Percentiles rank a stretch among this genome's conserved stretches.
Evolutionary conservation across 305 asterid species (phyloP).

Genomic region (Solanum aculeatissimum): DNA sequence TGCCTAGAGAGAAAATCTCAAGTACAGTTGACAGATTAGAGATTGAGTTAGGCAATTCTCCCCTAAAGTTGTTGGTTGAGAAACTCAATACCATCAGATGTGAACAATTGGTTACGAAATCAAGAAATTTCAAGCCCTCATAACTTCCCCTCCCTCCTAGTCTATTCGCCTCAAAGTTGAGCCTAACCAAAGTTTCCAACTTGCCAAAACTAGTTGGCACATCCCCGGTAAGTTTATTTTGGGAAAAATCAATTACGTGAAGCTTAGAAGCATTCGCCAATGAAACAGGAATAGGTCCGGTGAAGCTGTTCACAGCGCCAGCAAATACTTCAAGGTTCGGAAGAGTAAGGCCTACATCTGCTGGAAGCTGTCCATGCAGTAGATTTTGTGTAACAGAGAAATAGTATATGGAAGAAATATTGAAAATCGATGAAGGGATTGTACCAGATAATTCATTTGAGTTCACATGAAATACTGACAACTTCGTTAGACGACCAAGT

Average conservation of each 20-base stretch:
- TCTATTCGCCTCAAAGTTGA: conserved; percentile 5
- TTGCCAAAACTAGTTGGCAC: conserved; percentile 5
- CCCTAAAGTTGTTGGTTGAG: conserved; percentile 1
- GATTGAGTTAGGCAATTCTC: conserved; percentile 5
- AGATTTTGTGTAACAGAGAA: conserved; percentile 8
- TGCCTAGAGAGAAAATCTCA: neutral
- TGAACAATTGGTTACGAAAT: conserved; percentile 8
- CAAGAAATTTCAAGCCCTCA: neutral
- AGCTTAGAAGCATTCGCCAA: conserved; percentile 3
- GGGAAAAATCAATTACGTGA: conserved; percentile 1
- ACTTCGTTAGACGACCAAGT: neutral
- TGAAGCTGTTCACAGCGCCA: conserved; percentile 6
- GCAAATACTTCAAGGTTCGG: conserved; percentile 6
- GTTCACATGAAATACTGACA: neutral
- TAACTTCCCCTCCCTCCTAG: neutral
- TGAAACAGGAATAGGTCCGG: conserved; percentile 10
- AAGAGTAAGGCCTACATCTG: conserved; percentile 8
- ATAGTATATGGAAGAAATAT: conserved; percentile 1
- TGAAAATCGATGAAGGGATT: conserved; percentile 5
- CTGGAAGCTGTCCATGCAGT: conserved; percentile 8
- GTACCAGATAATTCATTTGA: conserved; percentile 7
- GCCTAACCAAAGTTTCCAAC: neutral
- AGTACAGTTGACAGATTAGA: conserved; percentile 11
- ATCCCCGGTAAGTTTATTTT: conserved; percentile 5
- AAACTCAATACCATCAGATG: neutral